These are phyloP conservation scores for Cicer arietinum DNA, from an alignment of 306 rosid species.

Conservation along the genomic window DNA sequence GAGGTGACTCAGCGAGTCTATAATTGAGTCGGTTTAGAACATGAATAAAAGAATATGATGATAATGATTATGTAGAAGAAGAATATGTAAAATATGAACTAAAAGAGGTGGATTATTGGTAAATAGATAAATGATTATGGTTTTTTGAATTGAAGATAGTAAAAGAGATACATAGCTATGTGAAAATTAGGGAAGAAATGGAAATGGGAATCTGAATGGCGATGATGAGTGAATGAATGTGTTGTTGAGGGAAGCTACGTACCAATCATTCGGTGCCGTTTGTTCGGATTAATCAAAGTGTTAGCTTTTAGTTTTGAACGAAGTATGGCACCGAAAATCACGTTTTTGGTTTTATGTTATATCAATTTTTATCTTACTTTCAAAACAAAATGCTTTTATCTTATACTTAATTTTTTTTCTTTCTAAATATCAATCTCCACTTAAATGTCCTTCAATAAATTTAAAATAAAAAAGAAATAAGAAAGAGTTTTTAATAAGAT, in stretches of 20 bases:
- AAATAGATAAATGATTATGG: not conserved
- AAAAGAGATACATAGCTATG: not conserved
- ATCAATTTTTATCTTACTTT: no score
- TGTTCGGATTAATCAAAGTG: slow-evolving; percentile 22
- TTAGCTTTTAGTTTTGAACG: not conserved
- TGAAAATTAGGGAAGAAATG: not conserved
- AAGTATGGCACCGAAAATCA: not conserved
- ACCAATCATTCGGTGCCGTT: slow-evolving; percentile 32
- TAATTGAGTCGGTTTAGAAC: slow-evolving; percentile 43
- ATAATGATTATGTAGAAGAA: not conserved
- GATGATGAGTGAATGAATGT: slow-evolving; percentile 15
- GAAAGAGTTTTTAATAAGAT: no score
- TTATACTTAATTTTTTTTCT: no score
- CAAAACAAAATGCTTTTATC: no score
- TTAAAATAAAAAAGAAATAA: no score
- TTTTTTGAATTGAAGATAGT: slow-evolving; percentile 21
- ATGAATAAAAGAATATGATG: not conserved
- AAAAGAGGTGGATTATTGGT: not conserved
- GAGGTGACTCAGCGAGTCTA: slow-evolving; percentile 39
- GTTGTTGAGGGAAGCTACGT: not conserved
- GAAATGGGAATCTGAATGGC: not conserved
- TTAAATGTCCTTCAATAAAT: no score
- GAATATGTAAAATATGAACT: not conserved
- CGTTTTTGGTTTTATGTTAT: not conserved
- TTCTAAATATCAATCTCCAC: no score